Evolutionary conservation across 768 basidiomycete genomes (phyloP), one percentile per base, ranked within the genome.

Genomic region (Suillus brevipes): DNA sequence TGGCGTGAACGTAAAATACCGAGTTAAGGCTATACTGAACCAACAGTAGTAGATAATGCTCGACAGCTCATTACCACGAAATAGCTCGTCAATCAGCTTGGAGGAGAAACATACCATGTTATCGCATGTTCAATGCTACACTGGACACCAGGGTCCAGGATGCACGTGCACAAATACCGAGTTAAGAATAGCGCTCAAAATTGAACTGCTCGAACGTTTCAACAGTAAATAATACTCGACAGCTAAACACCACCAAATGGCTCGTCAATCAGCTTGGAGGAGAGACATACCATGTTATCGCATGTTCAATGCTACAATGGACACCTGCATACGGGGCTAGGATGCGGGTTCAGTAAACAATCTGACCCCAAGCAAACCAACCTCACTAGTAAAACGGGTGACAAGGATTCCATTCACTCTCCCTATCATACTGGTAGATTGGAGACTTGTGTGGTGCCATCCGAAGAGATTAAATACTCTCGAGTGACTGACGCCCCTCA

Each of bases 251-350:
- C 10, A 47, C 63, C 58, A 67, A 65, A 9, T 73, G 49, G 12
- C 20, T 49, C 42, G 56, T 36, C 31, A 7, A 4, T 71, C 45
- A 66, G 59, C 10, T 18, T 16, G 36, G 58, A 25, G 10, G 49
- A 20, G 2, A n/a, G 43, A 16, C 14, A 25, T 16, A 66, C 67
- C 71, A 70, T 70, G 2, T 73, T 40, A 43, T 67, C 61, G 37
- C 43, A 71, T 71, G 71, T 73, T 13, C 16, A 4, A 9, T 45
- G 7, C 20, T 9, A 9, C 40, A 16, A 4, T 5, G 40, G 40
- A 6, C 20, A n/a, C 9, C 4, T 47, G 47, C 7, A 52, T 8
- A 28, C 50, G 8, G 16, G 8, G 25, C 50, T 18, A 8, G 50
- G 50, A 16, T 52, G 14, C 49, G 6, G 23, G 6, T 25, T 50